Conservation (phyloP, 257 asterid species). For the Solanum medicagineum region DNA sequence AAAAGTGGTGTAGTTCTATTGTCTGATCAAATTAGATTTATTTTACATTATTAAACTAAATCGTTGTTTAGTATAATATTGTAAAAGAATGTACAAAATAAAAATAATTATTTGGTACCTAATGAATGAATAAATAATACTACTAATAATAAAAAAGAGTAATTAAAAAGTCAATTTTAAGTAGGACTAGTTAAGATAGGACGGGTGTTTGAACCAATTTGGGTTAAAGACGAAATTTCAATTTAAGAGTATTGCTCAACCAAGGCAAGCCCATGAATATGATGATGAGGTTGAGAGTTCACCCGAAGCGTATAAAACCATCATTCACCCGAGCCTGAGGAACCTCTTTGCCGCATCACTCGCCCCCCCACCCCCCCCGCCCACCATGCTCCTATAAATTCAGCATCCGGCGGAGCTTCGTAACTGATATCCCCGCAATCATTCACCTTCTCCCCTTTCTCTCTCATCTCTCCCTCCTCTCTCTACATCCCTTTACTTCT, state of each 20-base stretch:
- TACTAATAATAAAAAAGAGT: no score
- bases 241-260: background rate
- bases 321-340: background rate
- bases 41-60: background rate
- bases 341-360: background rate
- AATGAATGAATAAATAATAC: no score
- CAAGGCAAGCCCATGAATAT: background rate
- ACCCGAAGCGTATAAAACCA: background rate
- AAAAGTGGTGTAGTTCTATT: no score
- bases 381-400: background rate
- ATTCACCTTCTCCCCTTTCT: constrained; percentile 13
- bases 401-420: background rate
- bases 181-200: background rate
- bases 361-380: background rate
- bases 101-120: no score
- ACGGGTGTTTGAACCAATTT: background rate
- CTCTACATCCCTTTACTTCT: background rate
- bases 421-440: constrained; percentile 33
- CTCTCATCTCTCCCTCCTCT: background rate
- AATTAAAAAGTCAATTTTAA: background rate
- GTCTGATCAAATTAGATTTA: background rate
- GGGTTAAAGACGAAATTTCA: background rate
- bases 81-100: no score
- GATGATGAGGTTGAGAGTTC: background rate
- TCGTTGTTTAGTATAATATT: no score